Conservation (phyloP, 331 rosid species). For the Dryas integrifolia region DNA sequence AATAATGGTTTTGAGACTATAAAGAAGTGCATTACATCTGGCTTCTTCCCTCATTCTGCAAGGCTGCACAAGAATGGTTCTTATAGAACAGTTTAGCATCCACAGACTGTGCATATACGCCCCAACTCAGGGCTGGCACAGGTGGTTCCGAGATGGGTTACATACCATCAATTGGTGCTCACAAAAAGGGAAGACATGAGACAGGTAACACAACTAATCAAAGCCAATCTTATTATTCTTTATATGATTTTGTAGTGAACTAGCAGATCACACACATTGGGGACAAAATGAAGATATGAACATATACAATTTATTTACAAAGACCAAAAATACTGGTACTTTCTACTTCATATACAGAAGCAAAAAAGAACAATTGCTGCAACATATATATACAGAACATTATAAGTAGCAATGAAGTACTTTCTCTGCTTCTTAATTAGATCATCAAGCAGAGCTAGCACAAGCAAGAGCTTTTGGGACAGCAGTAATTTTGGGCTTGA, state of each 20-base stretch:
- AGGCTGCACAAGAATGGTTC: conserved; percentile 68
- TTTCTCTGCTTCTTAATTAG: too few relatives aligned
- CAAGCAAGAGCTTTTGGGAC: conserved; percentile 33
- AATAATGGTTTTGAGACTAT: conserved; percentile 58
- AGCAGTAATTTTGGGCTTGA: conserved; percentile 35
- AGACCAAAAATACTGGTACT: too few relatives aligned
- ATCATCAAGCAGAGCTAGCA: neutral
- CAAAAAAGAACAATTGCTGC: too few relatives aligned
- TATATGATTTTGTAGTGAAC: too few relatives aligned
- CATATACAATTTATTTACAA: too few relatives aligned
- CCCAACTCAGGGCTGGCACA: conserved; percentile 77
- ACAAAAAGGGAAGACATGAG: conserved; percentile 79
- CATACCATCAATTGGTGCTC: conserved; percentile 75
- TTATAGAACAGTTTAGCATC: conserved; percentile 62
- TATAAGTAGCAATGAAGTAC: too few relatives aligned
- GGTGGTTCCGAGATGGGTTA: conserved; percentile 75
- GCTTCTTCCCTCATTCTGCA: conserved; percentile 73
- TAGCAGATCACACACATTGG: too few relatives aligned
- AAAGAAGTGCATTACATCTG: conserved; percentile 77
- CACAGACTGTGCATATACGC: conserved; percentile 72
- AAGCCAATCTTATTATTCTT: too few relatives aligned
- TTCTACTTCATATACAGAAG: too few relatives aligned
- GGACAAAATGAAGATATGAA: too few relatives aligned
- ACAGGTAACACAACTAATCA: conserved; percentile 45
- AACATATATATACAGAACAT: too few relatives aligned